Conservation (phyloP, 495 filamentous ascomycete species). For the Neurospora sp. region DNA sequence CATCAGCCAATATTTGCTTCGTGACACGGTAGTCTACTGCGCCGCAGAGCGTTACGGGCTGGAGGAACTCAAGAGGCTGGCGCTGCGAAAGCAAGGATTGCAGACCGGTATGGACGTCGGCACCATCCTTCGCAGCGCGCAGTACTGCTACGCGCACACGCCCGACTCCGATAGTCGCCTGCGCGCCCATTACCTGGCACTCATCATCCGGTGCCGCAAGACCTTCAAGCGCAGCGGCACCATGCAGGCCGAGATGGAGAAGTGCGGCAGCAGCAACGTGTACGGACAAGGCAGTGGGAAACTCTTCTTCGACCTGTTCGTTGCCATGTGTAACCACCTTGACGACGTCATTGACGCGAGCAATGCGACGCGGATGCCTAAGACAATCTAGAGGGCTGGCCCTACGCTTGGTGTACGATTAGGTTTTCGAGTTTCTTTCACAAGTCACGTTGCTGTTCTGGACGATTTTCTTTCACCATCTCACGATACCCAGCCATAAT, state of each 20-base stretch:
- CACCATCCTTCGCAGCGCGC: conserved; percentile 79
- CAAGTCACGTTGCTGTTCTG: conserved; percentile 1
- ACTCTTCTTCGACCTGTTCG: conserved; percentile 95
- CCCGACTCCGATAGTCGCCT: conserved; percentile 81
- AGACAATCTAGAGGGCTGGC: conserved; percentile 34
- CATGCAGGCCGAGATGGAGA: conserved; percentile 97
- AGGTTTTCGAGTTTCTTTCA: conserved; percentile 12
- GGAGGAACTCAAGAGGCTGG: conserved; percentile 76
- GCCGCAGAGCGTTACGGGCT: conserved; percentile 75
- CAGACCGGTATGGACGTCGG: conserved; percentile 74
- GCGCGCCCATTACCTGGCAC: conserved; percentile 86
- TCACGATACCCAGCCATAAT: conserved; percentile 35
- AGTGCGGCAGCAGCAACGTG: conserved; percentile 30
- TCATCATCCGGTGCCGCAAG: conserved; percentile 87
- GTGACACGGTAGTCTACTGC: conserved; percentile 89
- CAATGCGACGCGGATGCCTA: conserved; percentile 33
- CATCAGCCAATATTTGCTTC: conserved; percentile 61
- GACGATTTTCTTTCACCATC: conserved; percentile 28
- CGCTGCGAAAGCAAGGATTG: conserved; percentile 86
- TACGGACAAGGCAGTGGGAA: conserved; percentile 56
- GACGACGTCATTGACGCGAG: conserved; percentile 70
- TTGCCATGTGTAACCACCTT: conserved; percentile 93
- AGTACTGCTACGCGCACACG: conserved; percentile 90
- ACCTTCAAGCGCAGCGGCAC: conserved; percentile 93
- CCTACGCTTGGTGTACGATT: conserved; percentile 9